Percentiles rank a stretch among this genome's conserved stretches.
These are phyloP conservation scores for Yamadazyma nakazawae DNA, from an alignment of 805 yeast genomes.

Conservation along the genomic window DNA sequence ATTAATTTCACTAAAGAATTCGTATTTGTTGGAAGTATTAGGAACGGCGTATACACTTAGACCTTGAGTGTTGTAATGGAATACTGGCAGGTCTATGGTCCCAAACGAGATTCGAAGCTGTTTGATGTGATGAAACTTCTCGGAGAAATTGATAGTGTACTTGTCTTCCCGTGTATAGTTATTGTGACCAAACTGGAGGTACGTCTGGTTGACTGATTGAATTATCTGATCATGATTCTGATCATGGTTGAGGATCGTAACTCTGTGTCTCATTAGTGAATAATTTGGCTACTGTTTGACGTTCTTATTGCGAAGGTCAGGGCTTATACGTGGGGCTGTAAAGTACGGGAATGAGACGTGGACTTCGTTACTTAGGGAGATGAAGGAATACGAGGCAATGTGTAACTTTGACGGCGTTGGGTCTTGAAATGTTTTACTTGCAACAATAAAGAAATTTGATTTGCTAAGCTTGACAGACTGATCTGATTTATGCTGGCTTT, in stretches of 20 bases:
- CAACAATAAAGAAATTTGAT: background rate
- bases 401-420: too few relatives aligned
- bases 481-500: background rate
- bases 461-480: background rate
- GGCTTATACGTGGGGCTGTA: background rate
- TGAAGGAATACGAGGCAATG: too few relatives aligned
- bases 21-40: conserved; percentile 10
- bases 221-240: conserved; percentile 24
- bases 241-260: conserved; percentile 28
- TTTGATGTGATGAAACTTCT: conserved; percentile 15
- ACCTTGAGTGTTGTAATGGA: conserved; percentile 26
- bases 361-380: background rate
- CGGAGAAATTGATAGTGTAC: conserved; percentile 11
- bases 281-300: background rate
- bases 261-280: conserved; percentile 25
- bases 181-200: conserved; percentile 12
- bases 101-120: conserved; percentile 21
- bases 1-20: conserved; percentile 24
- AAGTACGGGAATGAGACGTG: background rate
- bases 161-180: conserved; percentile 19
- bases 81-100: conserved; percentile 17
- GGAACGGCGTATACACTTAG: conserved; percentile 32
- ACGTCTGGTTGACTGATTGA: conserved; percentile 11
- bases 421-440: too few relatives aligned
- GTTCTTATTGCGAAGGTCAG: background rate